Conservation (phyloP, 495 filamentous ascomycete species). For the Thermothielavioides terrestris region DNA sequence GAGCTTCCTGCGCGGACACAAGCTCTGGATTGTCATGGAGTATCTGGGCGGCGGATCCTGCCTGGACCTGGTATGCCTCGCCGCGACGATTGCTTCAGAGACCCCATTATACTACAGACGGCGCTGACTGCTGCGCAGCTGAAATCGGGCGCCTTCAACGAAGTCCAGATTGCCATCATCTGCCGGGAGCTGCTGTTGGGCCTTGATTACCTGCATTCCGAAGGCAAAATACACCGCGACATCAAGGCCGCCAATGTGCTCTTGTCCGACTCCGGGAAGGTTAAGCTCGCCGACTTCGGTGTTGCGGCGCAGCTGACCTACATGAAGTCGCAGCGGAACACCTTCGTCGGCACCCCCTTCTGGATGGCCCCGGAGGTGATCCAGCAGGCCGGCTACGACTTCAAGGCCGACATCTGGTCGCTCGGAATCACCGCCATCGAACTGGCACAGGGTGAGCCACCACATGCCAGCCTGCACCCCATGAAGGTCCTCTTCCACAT, state of each 20-base stretch:
- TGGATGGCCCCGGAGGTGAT: conserved; percentile 99
- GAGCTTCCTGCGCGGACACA: conserved; percentile 86
- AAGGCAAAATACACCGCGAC: conserved; percentile 95
- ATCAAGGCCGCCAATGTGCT: conserved; percentile 95
- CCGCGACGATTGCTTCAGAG: not conserved
- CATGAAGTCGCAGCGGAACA: conserved; percentile 96
- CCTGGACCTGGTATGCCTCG: conserved; percentile 64
- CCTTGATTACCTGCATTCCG: conserved; percentile 84
- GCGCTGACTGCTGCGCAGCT: conserved; percentile 47
- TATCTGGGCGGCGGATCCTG: conserved; percentile 90
- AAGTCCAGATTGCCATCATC: conserved; percentile 89
- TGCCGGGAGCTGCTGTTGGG: conserved; percentile 85
- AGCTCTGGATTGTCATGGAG: conserved; percentile 99
- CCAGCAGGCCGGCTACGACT: conserved; percentile 92
- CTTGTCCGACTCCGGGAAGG: conserved; percentile 76
- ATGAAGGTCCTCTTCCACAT: conserved; percentile 99
- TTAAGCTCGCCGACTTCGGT: conserved; percentile 96
- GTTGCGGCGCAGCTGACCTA: conserved; percentile 94
- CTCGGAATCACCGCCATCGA: conserved; percentile 95
- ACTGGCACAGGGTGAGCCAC: conserved; percentile 85
- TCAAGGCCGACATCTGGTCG: conserved; percentile 97
- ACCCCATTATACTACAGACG: too few species aligned
- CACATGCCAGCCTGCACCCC: conserved; percentile 81
- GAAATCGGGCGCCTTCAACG: conserved; percentile 84
- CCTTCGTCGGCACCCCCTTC: conserved; percentile 97